These are phyloP conservation scores for Pichia sp. DNA, from an alignment of 1,139 yeast genomes.

Conservation along the genomic window DNA sequence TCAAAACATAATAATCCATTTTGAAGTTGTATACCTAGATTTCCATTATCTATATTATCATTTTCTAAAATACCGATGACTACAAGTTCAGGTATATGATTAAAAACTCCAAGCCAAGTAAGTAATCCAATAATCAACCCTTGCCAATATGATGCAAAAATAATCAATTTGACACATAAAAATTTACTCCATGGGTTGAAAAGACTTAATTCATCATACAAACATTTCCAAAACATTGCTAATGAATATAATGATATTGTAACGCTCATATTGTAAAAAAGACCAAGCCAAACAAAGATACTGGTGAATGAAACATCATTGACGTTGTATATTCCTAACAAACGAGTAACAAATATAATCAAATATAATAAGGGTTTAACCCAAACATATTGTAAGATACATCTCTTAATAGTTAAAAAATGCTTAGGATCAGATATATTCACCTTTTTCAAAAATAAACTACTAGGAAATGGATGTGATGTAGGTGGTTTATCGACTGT, in stretches of 20 bases:
- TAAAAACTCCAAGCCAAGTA: slow-evolving; percentile 48
- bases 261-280: slow-evolving; percentile 74
- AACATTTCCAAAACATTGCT: slow-evolving; percentile 88
- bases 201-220: slow-evolving; percentile 67
- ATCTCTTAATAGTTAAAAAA: slow-evolving; percentile 71
- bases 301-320: slow-evolving; percentile 46
- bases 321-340: slow-evolving; percentile 45
- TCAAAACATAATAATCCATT: slow-evolving; percentile 80
- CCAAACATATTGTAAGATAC: slow-evolving; percentile 93
- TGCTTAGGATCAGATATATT: slow-evolving; percentile 86
- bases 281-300: slow-evolving; percentile 59
- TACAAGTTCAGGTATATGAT: too few relatives aligned
- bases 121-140: slow-evolving; percentile 65
- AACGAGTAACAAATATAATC: slow-evolving; percentile 46
- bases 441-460: slow-evolving; percentile 45
- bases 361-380: slow-evolving; percentile 74
- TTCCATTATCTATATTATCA: slow-evolving; percentile 31
- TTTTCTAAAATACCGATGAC: slow-evolving; percentile 19
- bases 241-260: slow-evolving; percentile 76
- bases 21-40: slow-evolving; percentile 36
- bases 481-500: slow-evolving; percentile 74
- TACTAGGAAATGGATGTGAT: slow-evolving; percentile 59
- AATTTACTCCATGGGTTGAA: slow-evolving; percentile 91
- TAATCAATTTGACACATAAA: slow-evolving; percentile 83
- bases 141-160: slow-evolving; percentile 97